phyloP scores from a whole-genome alignment of 768 basidiomycete species.

The Tubosaeta brunneosetosa region DNA sequence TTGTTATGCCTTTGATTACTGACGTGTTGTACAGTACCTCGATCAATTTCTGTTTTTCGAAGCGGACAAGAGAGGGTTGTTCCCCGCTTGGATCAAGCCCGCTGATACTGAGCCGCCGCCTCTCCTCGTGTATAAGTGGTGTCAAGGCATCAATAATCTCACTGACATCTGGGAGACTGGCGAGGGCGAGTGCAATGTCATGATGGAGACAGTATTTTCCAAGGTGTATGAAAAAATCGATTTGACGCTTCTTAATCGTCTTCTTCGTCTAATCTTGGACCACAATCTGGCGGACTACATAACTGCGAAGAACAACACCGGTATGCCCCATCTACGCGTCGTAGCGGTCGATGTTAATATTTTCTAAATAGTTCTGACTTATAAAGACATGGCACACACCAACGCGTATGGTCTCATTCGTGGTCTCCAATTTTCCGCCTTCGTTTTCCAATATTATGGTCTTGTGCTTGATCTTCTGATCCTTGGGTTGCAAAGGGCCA shows the following conservation, averaged over 20 bases:
- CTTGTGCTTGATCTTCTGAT: slow-evolving; percentile 93
- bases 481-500: slow-evolving; percentile 94
- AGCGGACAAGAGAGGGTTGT: slow-evolving; percentile 94
- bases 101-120: slow-evolving; percentile 97
- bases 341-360: background rate
- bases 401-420: slow-evolving; percentile 97
- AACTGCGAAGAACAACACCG: slow-evolving; percentile 97
- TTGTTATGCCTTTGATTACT: background rate
- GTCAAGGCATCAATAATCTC: slow-evolving; percentile 98
- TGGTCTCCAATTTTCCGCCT: slow-evolving; percentile 96
- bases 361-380: slow-evolving; percentile 57
- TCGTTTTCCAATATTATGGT: slow-evolving; percentile 99
- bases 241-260: slow-evolving; percentile 89
- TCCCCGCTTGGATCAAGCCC: slow-evolving; percentile 99
- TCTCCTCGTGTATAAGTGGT: slow-evolving; percentile 98
- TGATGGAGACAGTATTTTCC: slow-evolving; percentile 98
- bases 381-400: slow-evolving; percentile 98
- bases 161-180: slow-evolving; percentile 98
- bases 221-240: slow-evolving; percentile 99
- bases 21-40: slow-evolving; percentile 55
- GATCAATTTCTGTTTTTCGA: slow-evolving; percentile 99
- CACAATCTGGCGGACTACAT: slow-evolving; percentile 99
- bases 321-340: slow-evolving; percentile 27
- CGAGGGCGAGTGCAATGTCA: slow-evolving; percentile 95
- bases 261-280: slow-evolving; percentile 93